A percentile compares a stretch with the other conserved stretches of the same genome.
phyloP scores from a whole-genome alignment of 176 grass and related monocot species.

The Rhynchospora tenuis region DNA sequence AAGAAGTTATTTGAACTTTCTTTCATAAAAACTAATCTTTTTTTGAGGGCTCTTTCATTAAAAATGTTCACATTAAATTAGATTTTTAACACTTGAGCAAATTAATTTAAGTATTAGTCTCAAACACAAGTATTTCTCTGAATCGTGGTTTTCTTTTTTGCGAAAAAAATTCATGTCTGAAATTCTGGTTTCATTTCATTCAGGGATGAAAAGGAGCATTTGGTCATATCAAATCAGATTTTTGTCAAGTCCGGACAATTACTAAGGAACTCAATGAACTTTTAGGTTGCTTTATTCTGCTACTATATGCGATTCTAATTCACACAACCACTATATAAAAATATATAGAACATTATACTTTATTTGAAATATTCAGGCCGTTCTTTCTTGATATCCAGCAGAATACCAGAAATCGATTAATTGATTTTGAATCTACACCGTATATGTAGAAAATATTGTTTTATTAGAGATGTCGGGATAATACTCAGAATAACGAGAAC shows the following conservation, averaged over 20 bases:
- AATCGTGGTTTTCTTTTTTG: neutral
- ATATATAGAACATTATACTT: too few species aligned
- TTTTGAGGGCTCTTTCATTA: too few species aligned
- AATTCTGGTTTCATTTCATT: neutral
- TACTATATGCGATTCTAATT: neutral
- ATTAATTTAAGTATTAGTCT: neutral
- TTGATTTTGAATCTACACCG: too few species aligned
- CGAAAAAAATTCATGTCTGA: neutral
- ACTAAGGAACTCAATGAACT: neutral
- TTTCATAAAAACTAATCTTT: too few species aligned
- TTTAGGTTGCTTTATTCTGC: neutral
- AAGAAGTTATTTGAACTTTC: neutral
- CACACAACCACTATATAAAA: neutral
- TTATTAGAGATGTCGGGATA: too few species aligned
- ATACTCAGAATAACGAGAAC: too few species aligned
- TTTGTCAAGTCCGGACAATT: neutral
- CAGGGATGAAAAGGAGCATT: neutral
- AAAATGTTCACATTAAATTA: neutral
- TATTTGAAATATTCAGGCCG: too few species aligned
- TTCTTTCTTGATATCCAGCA: too few species aligned
- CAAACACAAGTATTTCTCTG: too few species aligned
- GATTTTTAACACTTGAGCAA: neutral
- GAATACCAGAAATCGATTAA: too few species aligned
- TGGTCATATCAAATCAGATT: neutral
- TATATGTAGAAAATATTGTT: too few species aligned